These are phyloP conservation scores for Suhomyces vadensis DNA, from an alignment of 805 yeast species.

Conservation along the genomic window DNA sequence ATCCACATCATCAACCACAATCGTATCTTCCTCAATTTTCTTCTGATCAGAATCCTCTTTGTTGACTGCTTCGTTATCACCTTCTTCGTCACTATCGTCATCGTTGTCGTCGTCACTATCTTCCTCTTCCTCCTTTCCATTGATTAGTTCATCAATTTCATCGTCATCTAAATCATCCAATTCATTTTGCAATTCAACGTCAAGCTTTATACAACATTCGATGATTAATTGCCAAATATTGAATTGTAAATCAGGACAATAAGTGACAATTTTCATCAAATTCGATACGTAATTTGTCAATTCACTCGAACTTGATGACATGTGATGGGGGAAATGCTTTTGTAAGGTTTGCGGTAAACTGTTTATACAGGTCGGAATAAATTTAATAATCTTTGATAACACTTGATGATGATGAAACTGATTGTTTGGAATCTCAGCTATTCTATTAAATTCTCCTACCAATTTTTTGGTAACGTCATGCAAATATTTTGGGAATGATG, in stretches of 20 bases:
- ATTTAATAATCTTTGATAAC: conserved; percentile 60
- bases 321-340: conserved; percentile 75
- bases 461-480: conserved; percentile 72
- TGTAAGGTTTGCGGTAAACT: conserved; percentile 59
- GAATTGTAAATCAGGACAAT: conserved; percentile 74
- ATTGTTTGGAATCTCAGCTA: conserved; percentile 13
- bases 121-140: conserved; percentile 47
- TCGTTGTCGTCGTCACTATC: conserved; percentile 16
- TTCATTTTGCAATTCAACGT: conserved; percentile 88
- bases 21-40: conserved; percentile 30
- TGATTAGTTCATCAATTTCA: conserved; percentile 52
- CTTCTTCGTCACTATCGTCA: conserved; percentile 27
- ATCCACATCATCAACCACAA: conserved; percentile 25
- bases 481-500: conserved; percentile 89
- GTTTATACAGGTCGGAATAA: conserved; percentile 80
- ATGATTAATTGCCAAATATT: conserved; percentile 78
- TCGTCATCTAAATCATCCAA: conserved; percentile 80
- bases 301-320: conserved; percentile 52
- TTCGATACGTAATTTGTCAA: conserved; percentile 67
- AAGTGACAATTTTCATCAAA: conserved; percentile 56
- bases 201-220: conserved; percentile 80
- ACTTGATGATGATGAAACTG: conserved; percentile 56
- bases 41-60: conserved; percentile 32
- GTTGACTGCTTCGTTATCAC: conserved; percentile 18
- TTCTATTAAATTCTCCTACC: conserved; percentile 54